Evolutionary conservation across 2,329 filamentous ascomycete species (phyloP), one percentile per base, ranked within the genome.

Genomic region (Dendryphion nanum): DNA sequence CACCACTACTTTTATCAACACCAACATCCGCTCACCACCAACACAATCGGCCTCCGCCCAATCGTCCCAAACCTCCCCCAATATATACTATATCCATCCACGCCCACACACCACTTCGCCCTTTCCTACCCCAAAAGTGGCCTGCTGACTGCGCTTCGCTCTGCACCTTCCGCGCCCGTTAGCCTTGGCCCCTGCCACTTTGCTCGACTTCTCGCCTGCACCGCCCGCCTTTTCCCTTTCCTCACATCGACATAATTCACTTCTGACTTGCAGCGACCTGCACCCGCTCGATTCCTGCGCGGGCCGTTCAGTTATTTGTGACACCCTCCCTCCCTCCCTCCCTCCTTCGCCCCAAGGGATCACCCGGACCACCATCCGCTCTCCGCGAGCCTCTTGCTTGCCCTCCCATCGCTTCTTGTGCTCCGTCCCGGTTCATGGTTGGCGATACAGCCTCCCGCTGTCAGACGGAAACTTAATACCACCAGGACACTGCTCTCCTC

Each of bases 221-320:
- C 45, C 45, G 43, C 43, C 45, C 29, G n/a, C 24, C 37, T 34
- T 38, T 32, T 46, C 36, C 18, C 24, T 28, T 41, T 45, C 53
- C n/a, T 26, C 23, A 26, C 23, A 26, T n/a, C n/a, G n/a, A n/a
- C n/a, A n/a, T n/a, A n/a, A n/a, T n/a, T n/a, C n/a, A n/a, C 10
- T 10, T 26, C 23, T 58, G 46, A 55, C 55, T 47, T 61, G 56
- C 58, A 59, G 54, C 57, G 54, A n/a, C 16, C 23, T 17, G 8
- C 16, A 53, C 49, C 39, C 48, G 46, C n/a, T n/a, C 23, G 23
- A 8, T 10, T n/a, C 23, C n/a, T 26, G 10, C 10, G 50, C 58
- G 57, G 57, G 44, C 57, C 59, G 56, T 47, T 41, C 42, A 40
- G 42, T n/a, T 47, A 40, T 52, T 55, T 58, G 59, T 59, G 53